These are phyloP conservation scores for Blastobotrys robertii DNA, from an alignment of 805 yeast genomes.

Conservation along the genomic window DNA sequence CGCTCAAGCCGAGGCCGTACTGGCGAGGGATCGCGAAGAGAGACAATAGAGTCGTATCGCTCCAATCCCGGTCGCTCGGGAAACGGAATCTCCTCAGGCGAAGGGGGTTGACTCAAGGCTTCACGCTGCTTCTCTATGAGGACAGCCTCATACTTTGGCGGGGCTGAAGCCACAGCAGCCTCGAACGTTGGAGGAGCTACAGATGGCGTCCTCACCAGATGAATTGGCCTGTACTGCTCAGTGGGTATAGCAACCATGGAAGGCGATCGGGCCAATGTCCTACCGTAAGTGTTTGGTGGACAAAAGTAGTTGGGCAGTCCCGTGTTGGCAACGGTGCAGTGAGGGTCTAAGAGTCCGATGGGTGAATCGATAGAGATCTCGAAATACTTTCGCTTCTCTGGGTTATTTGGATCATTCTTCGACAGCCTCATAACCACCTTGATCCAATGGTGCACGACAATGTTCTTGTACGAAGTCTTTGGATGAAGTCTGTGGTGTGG, in stretches of 20 bases:
- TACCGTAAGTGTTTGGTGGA: not conserved
- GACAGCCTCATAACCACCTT: slow-evolving; percentile 79
- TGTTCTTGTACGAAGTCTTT: slow-evolving; percentile 68
- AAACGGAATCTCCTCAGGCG: not conserved
- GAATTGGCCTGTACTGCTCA: slow-evolving; percentile 37
- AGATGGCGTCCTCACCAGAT: slow-evolving; percentile 44
- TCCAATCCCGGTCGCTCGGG: not conserved
- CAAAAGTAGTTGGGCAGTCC: slow-evolving; percentile 29
- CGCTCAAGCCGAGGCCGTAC: no score
- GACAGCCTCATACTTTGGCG: slow-evolving; percentile 25
- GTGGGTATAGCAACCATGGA: slow-evolving; percentile 1
- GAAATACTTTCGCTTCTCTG: slow-evolving; percentile 69
- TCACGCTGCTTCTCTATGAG: slow-evolving; percentile 9
- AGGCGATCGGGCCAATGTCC: not conserved
- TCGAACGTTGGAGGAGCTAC: slow-evolving; percentile 58
- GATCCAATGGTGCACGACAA: slow-evolving; percentile 92
- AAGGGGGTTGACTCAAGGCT: slow-evolving; percentile 6
- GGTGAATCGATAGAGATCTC: slow-evolving; percentile 96
- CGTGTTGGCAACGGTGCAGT: slow-evolving; percentile 37
- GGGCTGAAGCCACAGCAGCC: slow-evolving; percentile 27
- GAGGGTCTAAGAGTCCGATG: slow-evolving; percentile 64
- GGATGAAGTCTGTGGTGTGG: slow-evolving; percentile 43
- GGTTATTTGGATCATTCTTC: slow-evolving; percentile 40
- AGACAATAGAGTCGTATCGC: no score
- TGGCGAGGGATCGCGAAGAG: no score